phyloP scores from a whole-genome alignment of 257 asterid genomes.

The Solanum pinnatisectum region DNA sequence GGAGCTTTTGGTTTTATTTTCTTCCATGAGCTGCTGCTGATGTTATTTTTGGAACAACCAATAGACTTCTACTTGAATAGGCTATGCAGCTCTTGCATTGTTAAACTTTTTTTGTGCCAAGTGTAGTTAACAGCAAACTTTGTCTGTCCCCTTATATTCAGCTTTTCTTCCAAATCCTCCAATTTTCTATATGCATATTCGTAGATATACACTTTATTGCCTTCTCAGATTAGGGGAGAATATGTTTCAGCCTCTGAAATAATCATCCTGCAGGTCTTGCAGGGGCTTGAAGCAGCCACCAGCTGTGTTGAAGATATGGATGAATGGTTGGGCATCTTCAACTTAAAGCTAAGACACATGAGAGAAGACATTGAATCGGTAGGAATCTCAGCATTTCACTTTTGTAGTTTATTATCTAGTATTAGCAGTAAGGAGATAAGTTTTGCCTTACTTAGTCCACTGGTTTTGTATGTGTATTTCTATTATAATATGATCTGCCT shows the following conservation, averaged over 20 bases:
- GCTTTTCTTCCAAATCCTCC: neutral
- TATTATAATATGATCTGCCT: neutral
- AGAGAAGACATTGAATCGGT: conserved; percentile 99
- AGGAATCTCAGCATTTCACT: conserved; percentile 12
- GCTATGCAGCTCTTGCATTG: neutral
- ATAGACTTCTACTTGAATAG: neutral
- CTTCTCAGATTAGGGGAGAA: neutral
- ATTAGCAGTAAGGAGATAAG: neutral
- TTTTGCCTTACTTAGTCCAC: neutral
- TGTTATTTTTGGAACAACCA: neutral
- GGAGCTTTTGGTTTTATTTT: neutral
- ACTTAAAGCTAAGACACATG: conserved; percentile 94
- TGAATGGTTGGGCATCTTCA: conserved; percentile 94
- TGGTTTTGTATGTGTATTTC: neutral
- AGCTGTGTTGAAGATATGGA: conserved; percentile 97
- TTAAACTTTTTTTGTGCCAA: neutral
- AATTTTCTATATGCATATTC: neutral
- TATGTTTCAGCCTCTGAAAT: conserved; percentile 1
- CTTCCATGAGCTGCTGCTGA: neutral
- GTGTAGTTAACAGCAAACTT: neutral
- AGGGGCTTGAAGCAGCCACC: conserved; percentile 73
- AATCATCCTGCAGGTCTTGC: conserved; percentile 58
- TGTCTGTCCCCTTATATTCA: neutral
- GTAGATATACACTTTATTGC: neutral
- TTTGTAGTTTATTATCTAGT: neutral